Percentiles rank a stretch among this genome's conserved stretches.
Evolutionary conservation across 306 rosid species (phyloP).

Genomic region (Castanopsis chinensis): DNA sequence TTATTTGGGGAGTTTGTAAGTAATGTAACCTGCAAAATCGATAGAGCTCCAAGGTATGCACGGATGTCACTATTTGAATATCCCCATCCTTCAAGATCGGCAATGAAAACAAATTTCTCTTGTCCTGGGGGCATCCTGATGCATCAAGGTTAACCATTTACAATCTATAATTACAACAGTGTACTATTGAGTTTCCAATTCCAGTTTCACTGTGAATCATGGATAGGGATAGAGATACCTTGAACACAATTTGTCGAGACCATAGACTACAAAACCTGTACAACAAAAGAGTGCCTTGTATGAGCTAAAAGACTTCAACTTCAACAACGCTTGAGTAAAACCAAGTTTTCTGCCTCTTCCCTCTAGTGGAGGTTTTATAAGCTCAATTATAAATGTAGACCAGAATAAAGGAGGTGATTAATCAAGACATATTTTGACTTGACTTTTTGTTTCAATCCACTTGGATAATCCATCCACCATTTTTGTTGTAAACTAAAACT

Average conservation of each 20-base stretch:
- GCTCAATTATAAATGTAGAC: too few species aligned
- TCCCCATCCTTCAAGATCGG: constrained; percentile 67
- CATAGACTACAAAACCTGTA: constrained; percentile 49
- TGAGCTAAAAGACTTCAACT: neutral
- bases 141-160: constrained; percentile 12
- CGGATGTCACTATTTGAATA: constrained; percentile 59
- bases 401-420: too few species aligned
- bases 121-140: constrained; percentile 53
- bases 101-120: constrained; percentile 51
- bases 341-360: too few species aligned
- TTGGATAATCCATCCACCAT: too few species aligned
- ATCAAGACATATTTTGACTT: too few species aligned
- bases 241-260: constrained; percentile 44
- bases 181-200: neutral
- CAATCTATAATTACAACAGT: neutral
- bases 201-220: neutral
- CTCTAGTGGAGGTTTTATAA: too few species aligned
- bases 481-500: too few species aligned
- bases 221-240: constrained; percentile 35
- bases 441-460: too few species aligned
- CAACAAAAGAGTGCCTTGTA: neutral
- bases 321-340: too few species aligned
- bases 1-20: neutral
- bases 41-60: constrained; percentile 44
- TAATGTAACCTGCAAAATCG: constrained; percentile 51